phyloP scores from a whole-genome alignment of 345 rosid species.

The Alliaria petiolata region DNA sequence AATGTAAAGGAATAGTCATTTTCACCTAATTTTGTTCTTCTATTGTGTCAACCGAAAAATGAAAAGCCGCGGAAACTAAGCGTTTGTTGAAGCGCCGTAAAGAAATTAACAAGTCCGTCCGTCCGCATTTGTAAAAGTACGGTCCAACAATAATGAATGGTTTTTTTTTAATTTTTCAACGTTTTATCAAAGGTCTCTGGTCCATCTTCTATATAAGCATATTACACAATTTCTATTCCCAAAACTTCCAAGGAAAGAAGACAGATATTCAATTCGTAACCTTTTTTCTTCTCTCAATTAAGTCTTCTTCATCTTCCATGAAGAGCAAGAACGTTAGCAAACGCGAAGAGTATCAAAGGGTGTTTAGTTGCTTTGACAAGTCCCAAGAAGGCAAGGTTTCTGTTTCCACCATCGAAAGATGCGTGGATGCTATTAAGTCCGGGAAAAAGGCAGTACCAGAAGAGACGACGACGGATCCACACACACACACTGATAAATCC shows the following conservation, averaged over 20 bases:
- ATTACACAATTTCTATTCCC: neutral
- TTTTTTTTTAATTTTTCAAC: neutral
- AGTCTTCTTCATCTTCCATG: conserved; percentile 11
- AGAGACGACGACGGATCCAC: conserved; percentile 16
- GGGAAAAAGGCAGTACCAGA: conserved; percentile 29
- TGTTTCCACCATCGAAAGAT: conserved; percentile 38
- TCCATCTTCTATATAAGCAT: neutral
- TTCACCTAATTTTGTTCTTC: too few species aligned
- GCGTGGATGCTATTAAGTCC: conserved; percentile 38
- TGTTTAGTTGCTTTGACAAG: conserved; percentile 46
- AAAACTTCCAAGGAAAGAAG: neutral
- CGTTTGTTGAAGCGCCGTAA: neutral
- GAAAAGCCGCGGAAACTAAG: conserved; percentile 16
- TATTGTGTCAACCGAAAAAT: too few species aligned
- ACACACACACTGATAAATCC: conserved; percentile 47
- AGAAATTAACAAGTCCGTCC: neutral
- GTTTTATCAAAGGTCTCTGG: neutral
- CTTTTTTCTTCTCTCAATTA: neutral
- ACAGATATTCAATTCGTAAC: neutral
- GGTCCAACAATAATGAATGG: neutral
- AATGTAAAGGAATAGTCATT: too few species aligned
- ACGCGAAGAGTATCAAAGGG: conserved; percentile 33
- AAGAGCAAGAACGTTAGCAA: conserved; percentile 18
- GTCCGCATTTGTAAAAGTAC: too few species aligned
- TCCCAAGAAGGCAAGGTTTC: conserved; percentile 51